These are phyloP conservation scores for Chytriomyces sp. DNA, from an alignment of 192 early-diverging fungal genomes.

Conservation along the genomic window DNA sequence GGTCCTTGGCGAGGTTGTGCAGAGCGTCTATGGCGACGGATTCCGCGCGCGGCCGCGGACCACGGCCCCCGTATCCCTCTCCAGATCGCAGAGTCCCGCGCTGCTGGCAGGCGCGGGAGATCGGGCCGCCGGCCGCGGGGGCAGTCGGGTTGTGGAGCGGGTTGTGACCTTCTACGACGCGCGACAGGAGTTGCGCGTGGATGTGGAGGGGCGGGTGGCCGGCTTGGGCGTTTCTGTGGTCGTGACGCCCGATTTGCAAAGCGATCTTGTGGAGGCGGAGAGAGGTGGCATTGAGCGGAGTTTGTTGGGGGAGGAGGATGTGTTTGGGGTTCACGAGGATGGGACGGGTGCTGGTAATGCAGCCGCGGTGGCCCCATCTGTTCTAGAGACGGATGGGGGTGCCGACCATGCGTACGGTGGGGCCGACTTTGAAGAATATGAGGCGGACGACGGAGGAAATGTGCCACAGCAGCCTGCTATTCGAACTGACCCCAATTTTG, in stretches of 20 bases:
- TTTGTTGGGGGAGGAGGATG: slow-evolving; percentile 12
- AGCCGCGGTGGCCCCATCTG: background rate
- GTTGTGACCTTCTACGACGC: slow-evolving; percentile 44
- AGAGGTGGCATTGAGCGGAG: background rate
- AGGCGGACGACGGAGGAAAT: background rate
- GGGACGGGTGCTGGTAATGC: background rate
- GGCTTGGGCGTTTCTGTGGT: slow-evolving; percentile 43
- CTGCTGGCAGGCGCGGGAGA: background rate
- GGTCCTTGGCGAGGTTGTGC: background rate
- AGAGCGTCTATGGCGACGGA: background rate
- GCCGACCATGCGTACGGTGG: no score
- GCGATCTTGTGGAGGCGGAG: slow-evolving; percentile 18
- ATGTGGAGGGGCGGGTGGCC: slow-evolving; percentile 33
- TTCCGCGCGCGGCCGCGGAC: background rate
- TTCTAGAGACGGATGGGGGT: background rate
- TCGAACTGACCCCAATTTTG: background rate
- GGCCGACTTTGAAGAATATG: slow-evolving; percentile 10
- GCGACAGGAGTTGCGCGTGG: slow-evolving; percentile 39
- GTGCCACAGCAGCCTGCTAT: background rate
- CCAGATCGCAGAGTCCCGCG: slow-evolving; percentile 9
- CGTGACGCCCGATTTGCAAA: slow-evolving; percentile 26
- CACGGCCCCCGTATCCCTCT: background rate
- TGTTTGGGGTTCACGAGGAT: slow-evolving; percentile 6
- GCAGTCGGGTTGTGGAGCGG: slow-evolving; percentile 33
- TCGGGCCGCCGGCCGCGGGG: background rate